Conservation (phyloP, 2,329 filamentous ascomycete genomes). For the Knufia petricola region DNA sequence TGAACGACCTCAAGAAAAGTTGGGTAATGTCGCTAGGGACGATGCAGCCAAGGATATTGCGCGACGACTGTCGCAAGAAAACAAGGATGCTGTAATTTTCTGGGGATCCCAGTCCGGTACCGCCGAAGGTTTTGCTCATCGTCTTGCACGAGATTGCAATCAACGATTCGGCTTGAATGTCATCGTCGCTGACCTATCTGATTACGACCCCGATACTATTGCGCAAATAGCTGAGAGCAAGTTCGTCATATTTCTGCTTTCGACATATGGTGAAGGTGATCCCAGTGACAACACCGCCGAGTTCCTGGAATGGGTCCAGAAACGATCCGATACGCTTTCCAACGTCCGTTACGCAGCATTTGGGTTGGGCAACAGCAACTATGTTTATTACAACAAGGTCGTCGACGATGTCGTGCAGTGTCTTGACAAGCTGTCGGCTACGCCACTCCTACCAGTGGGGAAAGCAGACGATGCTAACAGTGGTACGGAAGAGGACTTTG, state of each 20-base stretch:
- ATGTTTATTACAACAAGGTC: slow-evolving; percentile 95
- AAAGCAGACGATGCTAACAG: slow-evolving; percentile 89
- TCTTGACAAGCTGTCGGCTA: slow-evolving; percentile 64
- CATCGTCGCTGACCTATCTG: slow-evolving; percentile 86
- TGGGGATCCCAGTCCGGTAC: slow-evolving; percentile 23
- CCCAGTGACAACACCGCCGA: slow-evolving; percentile 92
- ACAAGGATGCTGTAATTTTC: slow-evolving; percentile 48
- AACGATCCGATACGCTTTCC: slow-evolving; percentile 59
- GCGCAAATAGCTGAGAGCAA: slow-evolving; percentile 73
- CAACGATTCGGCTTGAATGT: slow-evolving; percentile 76
- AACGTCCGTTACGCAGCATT: slow-evolving; percentile 68
- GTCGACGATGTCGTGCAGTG: slow-evolving; percentile 74
- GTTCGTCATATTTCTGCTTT: slow-evolving; percentile 78
- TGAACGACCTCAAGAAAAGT: slow-evolving; percentile 39
- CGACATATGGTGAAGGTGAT: slow-evolving; percentile 92
- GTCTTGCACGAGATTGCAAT: slow-evolving; percentile 16
- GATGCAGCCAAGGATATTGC: slow-evolving; percentile 33
- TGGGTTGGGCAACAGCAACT: slow-evolving; percentile 90
- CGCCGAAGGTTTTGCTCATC: slow-evolving; percentile 18
- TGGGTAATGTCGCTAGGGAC: slow-evolving; percentile 18
- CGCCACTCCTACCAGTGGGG: slow-evolving; percentile 67
- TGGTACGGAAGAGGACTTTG: slow-evolving; percentile 92
- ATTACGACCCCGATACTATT: slow-evolving; percentile 84
- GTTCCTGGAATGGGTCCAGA: slow-evolving; percentile 74
- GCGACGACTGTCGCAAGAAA: slow-evolving; percentile 33